Evolutionary conservation across 352 stramenopile genomes (phyloP).

Genomic region (Elongisporangium anandrum): DNA sequence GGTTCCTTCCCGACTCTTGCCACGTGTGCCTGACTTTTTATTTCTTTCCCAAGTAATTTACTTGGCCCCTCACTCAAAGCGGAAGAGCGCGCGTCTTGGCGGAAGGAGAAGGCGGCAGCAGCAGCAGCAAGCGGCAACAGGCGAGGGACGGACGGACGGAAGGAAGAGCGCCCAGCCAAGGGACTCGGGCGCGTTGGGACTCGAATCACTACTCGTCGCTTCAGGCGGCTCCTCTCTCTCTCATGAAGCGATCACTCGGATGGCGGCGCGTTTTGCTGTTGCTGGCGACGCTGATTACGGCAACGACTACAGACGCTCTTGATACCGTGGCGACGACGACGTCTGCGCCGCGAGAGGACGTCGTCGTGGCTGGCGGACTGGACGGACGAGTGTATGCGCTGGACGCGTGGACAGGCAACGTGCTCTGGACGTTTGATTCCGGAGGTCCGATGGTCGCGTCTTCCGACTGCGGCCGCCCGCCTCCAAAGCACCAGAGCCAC

Average conservation of each 20-base stretch:
- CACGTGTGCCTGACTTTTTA: neutral
- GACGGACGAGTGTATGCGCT: slow-evolving; percentile 75
- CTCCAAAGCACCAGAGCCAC: neutral
- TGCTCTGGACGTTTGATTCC: slow-evolving; percentile 81
- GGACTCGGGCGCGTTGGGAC: neutral
- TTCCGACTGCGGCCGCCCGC: slow-evolving; percentile 27
- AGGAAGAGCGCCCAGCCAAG: neutral
- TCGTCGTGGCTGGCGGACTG: slow-evolving; percentile 67
- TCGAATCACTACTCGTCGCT: neutral
- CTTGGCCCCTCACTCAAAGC: neutral
- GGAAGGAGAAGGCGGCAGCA: neutral
- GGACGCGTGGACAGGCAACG: slow-evolving; percentile 72
- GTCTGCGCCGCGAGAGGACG: slow-evolving; percentile 22
- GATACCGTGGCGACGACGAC: slow-evolving; percentile 14
- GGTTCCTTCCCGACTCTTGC: neutral
- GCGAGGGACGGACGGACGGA: neutral
- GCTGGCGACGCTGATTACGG: neutral
- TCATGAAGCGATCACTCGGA: neutral
- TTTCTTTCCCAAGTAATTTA: slow-evolving; percentile 1
- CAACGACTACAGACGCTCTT: neutral
- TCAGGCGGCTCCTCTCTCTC: neutral
- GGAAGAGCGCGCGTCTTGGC: neutral
- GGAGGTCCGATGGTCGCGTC: slow-evolving; percentile 78
- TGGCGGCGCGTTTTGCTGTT: neutral
- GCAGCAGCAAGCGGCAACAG: neutral